phyloP scores from a whole-genome alignment of 1,284 basidiomycete species.

The Boletellus deceptivus region DNA sequence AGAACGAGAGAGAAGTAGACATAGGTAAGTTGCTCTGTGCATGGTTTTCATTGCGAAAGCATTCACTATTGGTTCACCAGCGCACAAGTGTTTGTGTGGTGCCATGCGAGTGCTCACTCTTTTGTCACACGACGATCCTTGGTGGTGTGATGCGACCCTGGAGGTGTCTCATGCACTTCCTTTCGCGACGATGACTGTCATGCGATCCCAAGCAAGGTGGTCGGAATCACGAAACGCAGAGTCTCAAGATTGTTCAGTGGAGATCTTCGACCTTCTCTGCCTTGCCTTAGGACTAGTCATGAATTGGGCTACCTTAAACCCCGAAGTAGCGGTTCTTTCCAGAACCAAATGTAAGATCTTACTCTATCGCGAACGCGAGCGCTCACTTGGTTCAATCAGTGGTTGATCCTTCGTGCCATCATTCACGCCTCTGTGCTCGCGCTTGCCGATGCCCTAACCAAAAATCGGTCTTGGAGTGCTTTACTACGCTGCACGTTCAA shows the following conservation, averaged over 20 bases:
- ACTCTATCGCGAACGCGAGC: neutral
- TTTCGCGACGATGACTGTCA: constrained; percentile 46
- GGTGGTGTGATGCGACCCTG: constrained; percentile 53
- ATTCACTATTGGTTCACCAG: constrained; percentile 23
- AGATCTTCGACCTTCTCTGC: constrained; percentile 62
- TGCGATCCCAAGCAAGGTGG: constrained; percentile 35
- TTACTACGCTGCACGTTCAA: constrained; percentile 15
- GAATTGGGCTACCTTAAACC: constrained; percentile 63
- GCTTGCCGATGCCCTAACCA: constrained; percentile 48
- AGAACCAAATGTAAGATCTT: constrained; percentile 46
- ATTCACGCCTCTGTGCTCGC: constrained; percentile 43
- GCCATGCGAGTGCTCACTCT: constrained; percentile 65
- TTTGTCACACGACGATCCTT: constrained; percentile 56
- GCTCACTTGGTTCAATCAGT: constrained; percentile 31
- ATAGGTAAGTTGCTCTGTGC: constrained; percentile 11
- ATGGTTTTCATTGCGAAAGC: neutral
- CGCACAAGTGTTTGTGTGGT: constrained; percentile 51
- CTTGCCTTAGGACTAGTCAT: constrained; percentile 68
- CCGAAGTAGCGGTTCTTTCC: constrained; percentile 42
- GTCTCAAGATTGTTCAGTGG: constrained; percentile 25
- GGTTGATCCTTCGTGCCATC: constrained; percentile 49
- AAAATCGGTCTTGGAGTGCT: constrained; percentile 39
- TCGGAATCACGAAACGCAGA: constrained; percentile 10
- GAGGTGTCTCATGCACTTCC: constrained; percentile 43
- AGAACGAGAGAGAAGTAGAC: constrained; percentile 11